phyloP scores from a whole-genome alignment of 176 grass and related monocot genomes.

The Zea luxurians region DNA sequence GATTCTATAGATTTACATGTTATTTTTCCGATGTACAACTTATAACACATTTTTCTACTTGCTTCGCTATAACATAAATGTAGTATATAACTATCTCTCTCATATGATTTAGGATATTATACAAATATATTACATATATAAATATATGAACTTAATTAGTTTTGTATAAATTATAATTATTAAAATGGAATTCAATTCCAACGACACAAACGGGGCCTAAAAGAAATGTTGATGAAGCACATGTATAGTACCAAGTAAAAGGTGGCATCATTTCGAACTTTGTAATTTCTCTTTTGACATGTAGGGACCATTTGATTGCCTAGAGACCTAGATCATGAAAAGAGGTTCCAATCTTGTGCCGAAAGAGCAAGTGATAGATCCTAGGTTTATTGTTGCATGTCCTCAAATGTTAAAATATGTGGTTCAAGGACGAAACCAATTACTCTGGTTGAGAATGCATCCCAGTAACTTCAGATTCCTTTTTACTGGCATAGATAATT shows the following conservation, averaged over 20 bases:
- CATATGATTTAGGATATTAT: too few relatives aligned
- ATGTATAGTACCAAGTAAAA: conserved; percentile 36
- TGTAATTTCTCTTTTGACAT: conserved; percentile 27
- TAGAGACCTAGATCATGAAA: conserved; percentile 15
- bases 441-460: neutral
- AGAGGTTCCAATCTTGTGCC: conserved; percentile 35
- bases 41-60: too few relatives aligned
- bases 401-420: conserved; percentile 19
- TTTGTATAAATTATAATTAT: too few relatives aligned
- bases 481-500: conserved; percentile 9
- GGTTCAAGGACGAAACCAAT: conserved; percentile 15
- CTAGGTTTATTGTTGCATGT: conserved; percentile 33
- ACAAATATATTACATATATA: too few relatives aligned
- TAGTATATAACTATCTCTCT: too few relatives aligned
- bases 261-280: neutral
- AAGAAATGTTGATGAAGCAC: conserved; percentile 27
- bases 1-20: too few relatives aligned
- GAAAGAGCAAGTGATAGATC: conserved; percentile 36
- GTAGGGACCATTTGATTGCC: conserved; percentile 34
- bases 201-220: too few relatives aligned
- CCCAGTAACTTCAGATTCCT: conserved; percentile 3
- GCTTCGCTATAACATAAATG: too few relatives aligned
- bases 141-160: too few relatives aligned
- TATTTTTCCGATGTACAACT: too few relatives aligned
- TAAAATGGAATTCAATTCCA: too few relatives aligned